Evolutionary conservation across 2,329 filamentous ascomycete genomes (phyloP).

Genomic region (Neospermospora avenae): DNA sequence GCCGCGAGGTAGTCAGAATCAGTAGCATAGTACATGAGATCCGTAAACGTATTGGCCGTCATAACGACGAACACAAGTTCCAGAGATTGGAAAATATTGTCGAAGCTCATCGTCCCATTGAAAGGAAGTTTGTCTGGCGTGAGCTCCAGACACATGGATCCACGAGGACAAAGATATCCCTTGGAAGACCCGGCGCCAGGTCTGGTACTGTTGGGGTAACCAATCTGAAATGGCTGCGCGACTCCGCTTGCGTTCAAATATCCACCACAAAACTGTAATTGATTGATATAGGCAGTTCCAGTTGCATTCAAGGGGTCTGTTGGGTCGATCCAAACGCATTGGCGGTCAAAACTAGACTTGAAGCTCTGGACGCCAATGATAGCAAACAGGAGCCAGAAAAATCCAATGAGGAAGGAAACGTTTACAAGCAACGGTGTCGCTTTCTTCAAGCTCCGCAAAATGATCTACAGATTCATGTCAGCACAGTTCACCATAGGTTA

Average conservation of each 20-base stretch:
- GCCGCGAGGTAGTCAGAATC: slow-evolving; percentile 87
- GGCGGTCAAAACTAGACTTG: slow-evolving; percentile 74
- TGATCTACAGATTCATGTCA: slow-evolving; percentile 56
- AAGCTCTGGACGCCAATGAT: slow-evolving; percentile 97
- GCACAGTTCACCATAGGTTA: neutral
- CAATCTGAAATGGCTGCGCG: slow-evolving; percentile 64
- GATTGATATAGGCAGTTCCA: slow-evolving; percentile 56
- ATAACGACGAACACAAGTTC: slow-evolving; percentile 97
- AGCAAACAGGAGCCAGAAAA: slow-evolving; percentile 97
- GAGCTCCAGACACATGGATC: slow-evolving; percentile 79
- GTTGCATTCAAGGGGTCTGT: slow-evolving; percentile 47
- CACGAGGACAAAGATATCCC: slow-evolving; percentile 81
- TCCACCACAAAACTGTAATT: slow-evolving; percentile 81
- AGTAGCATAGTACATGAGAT: slow-evolving; percentile 90
- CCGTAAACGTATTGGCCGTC: slow-evolving; percentile 95
- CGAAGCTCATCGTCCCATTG: slow-evolving; percentile 86
- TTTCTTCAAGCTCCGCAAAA: slow-evolving; percentile 91
- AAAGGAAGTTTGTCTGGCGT: slow-evolving; percentile 60
- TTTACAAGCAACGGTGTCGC: slow-evolving; percentile 88
- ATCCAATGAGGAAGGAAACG: slow-evolving; percentile 89
- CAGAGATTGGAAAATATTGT: slow-evolving; percentile 88
- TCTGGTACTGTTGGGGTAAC: slow-evolving; percentile 41
- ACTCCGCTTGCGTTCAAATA: slow-evolving; percentile 61
- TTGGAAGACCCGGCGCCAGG: slow-evolving; percentile 59
- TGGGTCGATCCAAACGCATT: slow-evolving; percentile 75